These are phyloP conservation scores for Dactylellina sp. DNA, from an alignment of 2,329 filamentous ascomycete species.

Conservation along the genomic window DNA sequence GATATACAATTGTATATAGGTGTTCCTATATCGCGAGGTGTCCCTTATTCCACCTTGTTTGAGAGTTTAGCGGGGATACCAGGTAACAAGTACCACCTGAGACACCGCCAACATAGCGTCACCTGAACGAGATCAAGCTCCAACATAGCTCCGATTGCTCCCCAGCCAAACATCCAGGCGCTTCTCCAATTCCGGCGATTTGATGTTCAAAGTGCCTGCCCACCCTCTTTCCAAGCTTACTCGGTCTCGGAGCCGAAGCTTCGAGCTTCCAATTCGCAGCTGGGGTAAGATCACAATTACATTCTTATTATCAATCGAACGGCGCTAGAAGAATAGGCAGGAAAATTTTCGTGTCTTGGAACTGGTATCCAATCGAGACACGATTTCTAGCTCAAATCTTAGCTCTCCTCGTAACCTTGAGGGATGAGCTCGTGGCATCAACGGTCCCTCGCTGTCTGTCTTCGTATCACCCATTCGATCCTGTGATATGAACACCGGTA, in stretches of 20 bases:
- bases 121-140: conserved; percentile 53
- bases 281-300: conserved; percentile 23
- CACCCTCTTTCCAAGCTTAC: conserved; percentile 46
- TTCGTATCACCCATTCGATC: conserved; percentile 26
- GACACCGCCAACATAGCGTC: conserved; percentile 56
- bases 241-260: conserved; percentile 35
- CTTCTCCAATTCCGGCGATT: conserved; percentile 57
- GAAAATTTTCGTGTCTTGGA: conserved; percentile 45
- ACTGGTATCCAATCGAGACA: conserved; percentile 28
- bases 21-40: neutral
- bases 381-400: conserved; percentile 18
- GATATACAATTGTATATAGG: no score
- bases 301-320: conserved; percentile 43
- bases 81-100: conserved; percentile 55
- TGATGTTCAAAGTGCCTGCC: conserved; percentile 26
- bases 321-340: conserved; percentile 45
- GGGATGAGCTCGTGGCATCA: conserved; percentile 45
- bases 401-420: conserved; percentile 15
- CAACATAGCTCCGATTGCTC: conserved; percentile 52
- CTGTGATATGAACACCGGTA: conserved; percentile 46
- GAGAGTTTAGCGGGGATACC: conserved; percentile 31
- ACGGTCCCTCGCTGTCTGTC: conserved; percentile 9
- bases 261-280: conserved; percentile 53
- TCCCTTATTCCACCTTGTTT: neutral
- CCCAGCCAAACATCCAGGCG: conserved; percentile 26